Evolutionary conservation across 805 yeast species (phyloP), one percentile per base, ranked within the genome.

Genomic region (Wickerhamiella occidentalis): DNA sequence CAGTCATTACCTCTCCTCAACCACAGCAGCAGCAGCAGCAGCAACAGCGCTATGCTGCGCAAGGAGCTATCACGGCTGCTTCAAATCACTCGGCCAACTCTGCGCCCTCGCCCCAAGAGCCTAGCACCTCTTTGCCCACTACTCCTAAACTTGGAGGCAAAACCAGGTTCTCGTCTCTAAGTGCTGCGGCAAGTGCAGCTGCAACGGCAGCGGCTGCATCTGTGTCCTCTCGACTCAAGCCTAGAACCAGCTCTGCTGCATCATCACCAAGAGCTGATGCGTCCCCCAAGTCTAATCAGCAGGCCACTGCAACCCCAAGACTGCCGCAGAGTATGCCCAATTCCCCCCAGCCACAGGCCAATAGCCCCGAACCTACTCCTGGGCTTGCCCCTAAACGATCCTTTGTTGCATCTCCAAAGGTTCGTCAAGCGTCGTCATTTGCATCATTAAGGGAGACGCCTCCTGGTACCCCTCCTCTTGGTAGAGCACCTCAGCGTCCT

Each of bases 201-300:
- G 44, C 44, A 6, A 40, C 30, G 3, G 44, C 44, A 3, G 44
- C 44, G 12, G 44, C 44, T 5, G 21, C 19, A n/a, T 22, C 44
- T 22, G 44, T 40, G 3, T 40, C 44, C 8, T 40, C 44, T 9
- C 8, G 30, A n/a, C 44, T 40, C 13, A 40, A 40, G 33, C 30
- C 44, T 9, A 38, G 19, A 13, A 9, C 38, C 9, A 33, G 19
- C 19, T 33, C 38, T 33, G 38, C 38, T n/a, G n/a, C 38, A 33
- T 33, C 38, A n/a, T 33, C 38, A n/a, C 38, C 38, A 4, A 33
- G 38, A 17, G 11, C 19, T 33, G 19, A 33, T 33, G 38, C 38
- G 5, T 33, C 38, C 5, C 38, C 38, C 6, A 33, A 15, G 19
- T 18, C 38, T 15, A n/a, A n/a, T 15, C 19, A n/a, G 6, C 38